Evolutionary conservation across 345 rosid genomes (phyloP), one percentile per base, ranked within the genome.

Genomic region (Raphanus raphanistrum): DNA sequence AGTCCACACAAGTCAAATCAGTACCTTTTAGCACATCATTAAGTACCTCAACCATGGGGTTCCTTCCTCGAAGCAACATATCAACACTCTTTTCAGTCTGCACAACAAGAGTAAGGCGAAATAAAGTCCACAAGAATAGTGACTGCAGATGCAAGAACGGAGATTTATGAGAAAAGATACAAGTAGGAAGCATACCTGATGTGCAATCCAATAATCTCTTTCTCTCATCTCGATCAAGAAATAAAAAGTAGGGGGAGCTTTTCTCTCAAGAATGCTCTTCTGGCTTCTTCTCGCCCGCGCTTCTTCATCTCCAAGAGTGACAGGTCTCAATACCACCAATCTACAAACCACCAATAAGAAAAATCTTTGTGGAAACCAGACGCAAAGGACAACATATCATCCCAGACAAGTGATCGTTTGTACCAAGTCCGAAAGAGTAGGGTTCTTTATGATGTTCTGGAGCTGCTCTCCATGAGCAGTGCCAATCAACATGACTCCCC

Each of bases 41-140:
- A 62, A 2, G 16, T 33, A 68, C 94, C 94, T 89, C 94, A 66
- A 88, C 91, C 63, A 78, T 75, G 45, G 94, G 91, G 60, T 76
- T 86, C 77, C 80, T 76, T 60, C 90, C 87, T 0, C 80, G 72
- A 65, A 89, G 91, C 81, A 89, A 79, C 88, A 77, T 85, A 77
- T 88, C 94, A 66, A 89, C 87, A 48, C 91, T 87, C 82, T 89
- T 89, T 77, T 89, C 89, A 2, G 91, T 86, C 94, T 88, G 78
- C 81, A 80, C 17, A 38, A 80, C 17, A 38, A 76, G 60, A 16
- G 67, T 33, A 28, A 25, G 21, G 21, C 12, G 13, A 63, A 25
- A 57, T 2, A 74, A 25, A 54, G 21, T 58, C 15, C 11, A 68
- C 33, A 57, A 17, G 21, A 59, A 35, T 4, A 45, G 43, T 38